Evolutionary conservation across 805 yeast species (phyloP).

Genomic region (Maudiozyma saulgeensis): DNA sequence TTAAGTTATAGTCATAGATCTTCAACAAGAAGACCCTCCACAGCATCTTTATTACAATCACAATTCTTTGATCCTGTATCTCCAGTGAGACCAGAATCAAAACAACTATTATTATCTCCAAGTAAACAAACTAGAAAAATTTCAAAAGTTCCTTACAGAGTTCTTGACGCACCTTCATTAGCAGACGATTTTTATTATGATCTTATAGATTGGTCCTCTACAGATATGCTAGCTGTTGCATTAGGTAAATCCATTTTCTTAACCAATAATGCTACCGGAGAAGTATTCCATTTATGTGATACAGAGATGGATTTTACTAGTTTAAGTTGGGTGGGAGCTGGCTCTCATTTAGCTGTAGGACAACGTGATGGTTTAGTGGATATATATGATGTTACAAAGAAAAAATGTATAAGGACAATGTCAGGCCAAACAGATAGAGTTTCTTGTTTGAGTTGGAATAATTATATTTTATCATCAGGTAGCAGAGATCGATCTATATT

Average conservation of each 20-base stretch:
- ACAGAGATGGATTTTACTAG: conserved; percentile 72
- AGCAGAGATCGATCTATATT: conserved; percentile 75
- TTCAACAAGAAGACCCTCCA: conserved; percentile 47
- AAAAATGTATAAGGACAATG: conserved; percentile 80
- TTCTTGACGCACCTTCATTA: conserved; percentile 89
- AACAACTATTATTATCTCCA: conserved; percentile 69
- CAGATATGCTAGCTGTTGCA: conserved; percentile 83
- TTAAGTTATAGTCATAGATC: conserved; percentile 66
- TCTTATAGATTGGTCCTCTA: conserved; percentile 91
- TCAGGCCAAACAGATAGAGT: conserved; percentile 83
- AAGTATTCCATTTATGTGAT: conserved; percentile 73
- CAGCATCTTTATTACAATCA: conserved; percentile 57
- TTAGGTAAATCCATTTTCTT: conserved; percentile 78
- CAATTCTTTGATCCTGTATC: conserved; percentile 56
- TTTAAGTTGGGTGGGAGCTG: conserved; percentile 87
- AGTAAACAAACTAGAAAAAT: conserved; percentile 69
- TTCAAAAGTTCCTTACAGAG: conserved; percentile 82
- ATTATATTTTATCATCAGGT: conserved; percentile 79
- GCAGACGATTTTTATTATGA: conserved; percentile 91
- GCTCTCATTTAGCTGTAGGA: conserved; percentile 91
- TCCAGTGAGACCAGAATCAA: conserved; percentile 85
- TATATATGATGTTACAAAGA: conserved; percentile 84
- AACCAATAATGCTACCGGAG: conserved; percentile 82
- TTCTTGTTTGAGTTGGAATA: conserved; percentile 88
- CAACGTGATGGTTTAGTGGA: conserved; percentile 80